Evolutionary conservation across 2,329 filamentous ascomycete genomes (phyloP), one percentile per base, ranked within the genome.

Genomic region (Tolypocladium capitatum): DNA sequence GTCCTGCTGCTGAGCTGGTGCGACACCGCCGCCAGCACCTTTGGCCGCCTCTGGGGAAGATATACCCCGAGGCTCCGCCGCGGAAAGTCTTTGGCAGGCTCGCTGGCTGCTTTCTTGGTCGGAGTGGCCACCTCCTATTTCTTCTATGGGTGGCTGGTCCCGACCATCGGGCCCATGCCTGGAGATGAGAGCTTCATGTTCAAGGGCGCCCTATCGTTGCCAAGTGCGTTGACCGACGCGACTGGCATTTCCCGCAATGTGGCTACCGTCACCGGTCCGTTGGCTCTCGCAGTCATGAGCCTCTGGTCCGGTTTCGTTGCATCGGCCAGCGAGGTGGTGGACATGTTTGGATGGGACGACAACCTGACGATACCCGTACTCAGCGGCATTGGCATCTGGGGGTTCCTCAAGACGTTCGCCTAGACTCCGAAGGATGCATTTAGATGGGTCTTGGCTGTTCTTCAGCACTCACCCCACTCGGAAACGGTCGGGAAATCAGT

Each of bases 341-440:
- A 98, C 67, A 60, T 97, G 0, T 96, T 89, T 63, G 87, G 89
- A 43, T 90, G 88, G 85, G 92, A 98, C 60, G 92, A 98, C 68
- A 98, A 98, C 66, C 72, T 98, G 57, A 97, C 91, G 45, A 98
- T 98, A 64, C 92, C 92, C 2, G 81, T 94, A 27, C 73, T 98
- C 45, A 95, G 88, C 61, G 89, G 90, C 24, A 68, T 88, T 42
- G 90, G 90, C 7, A 81, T 98, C 51, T 95, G 86, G 83, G 85
- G 84, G 0, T 96, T 98, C 64, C 74, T 97, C 58, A 94, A 86
- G 69, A 65, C 89, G 44, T 96, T 96, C 73, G 83, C 83, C 46
- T 80, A 71, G 49, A 46, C 48, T 50, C 34, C 32, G 3, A 28
- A 14, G 14, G 21, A 28, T 24, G 21, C 24, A 16, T 11, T n/a